These are phyloP conservation scores for Penicillium sp. DNA, from an alignment of 2,329 filamentous ascomycete genomes.

Conservation along the genomic window DNA sequence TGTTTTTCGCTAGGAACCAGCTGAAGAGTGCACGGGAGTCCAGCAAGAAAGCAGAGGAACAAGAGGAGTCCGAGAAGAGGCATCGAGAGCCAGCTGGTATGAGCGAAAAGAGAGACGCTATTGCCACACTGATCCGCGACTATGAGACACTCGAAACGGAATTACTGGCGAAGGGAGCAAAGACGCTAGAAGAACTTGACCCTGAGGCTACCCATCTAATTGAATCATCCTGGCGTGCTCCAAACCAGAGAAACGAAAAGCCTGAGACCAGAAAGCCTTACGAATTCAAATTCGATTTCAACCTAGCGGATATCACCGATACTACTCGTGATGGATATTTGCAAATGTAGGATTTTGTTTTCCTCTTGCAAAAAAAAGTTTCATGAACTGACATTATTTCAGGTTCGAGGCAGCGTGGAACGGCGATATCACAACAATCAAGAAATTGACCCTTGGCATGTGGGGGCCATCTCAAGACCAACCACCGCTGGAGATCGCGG, in stretches of 20 bases:
- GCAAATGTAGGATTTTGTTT: conserved; percentile 52
- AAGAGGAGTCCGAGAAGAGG: conserved; percentile 7
- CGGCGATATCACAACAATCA: conserved; percentile 64
- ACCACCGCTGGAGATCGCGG: conserved; percentile 63
- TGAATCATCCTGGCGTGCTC: neutral
- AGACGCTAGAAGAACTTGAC: conserved; percentile 64
- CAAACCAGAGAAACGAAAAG: conserved; percentile 9
- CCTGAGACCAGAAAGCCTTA: conserved; percentile 40
- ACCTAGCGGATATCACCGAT: conserved; percentile 50
- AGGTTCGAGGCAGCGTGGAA: conserved; percentile 66
- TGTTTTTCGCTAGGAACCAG: conserved; percentile 51
- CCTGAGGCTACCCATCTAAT: conserved; percentile 43
- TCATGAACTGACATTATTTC: conserved; percentile 49
- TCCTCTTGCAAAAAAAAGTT: neutral
- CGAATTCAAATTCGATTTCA: conserved; percentile 53
- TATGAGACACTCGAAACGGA: conserved; percentile 56
- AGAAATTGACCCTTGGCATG: conserved; percentile 28
- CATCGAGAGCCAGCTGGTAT: conserved; percentile 14
- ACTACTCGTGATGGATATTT: conserved; percentile 60
- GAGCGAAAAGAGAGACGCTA: conserved; percentile 55
- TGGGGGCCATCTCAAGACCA: conserved; percentile 50
- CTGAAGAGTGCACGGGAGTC: conserved; percentile 36
- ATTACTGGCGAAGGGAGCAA: conserved; percentile 60
- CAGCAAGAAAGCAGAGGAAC: conserved; percentile 38
- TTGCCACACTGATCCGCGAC: conserved; percentile 51